Conservation (phyloP, 2,329 filamentous ascomycete species). For the Xylaria sp. region DNA sequence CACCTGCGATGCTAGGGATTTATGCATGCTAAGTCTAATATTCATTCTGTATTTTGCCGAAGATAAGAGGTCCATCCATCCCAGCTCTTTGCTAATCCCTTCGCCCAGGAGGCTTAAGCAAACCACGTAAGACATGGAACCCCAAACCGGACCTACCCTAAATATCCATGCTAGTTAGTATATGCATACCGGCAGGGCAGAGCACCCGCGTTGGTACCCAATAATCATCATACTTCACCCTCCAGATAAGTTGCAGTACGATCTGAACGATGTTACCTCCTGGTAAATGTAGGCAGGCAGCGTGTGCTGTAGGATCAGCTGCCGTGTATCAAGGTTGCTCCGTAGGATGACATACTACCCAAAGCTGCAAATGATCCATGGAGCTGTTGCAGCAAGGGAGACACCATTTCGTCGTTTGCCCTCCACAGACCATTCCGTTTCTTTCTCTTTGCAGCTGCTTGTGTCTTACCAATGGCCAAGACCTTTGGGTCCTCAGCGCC, state of each 20-base stretch:
- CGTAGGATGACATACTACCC: slow-evolving; percentile 1
- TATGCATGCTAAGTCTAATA: not conserved
- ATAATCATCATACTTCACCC: slow-evolving; percentile 6
- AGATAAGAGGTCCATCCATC: not conserved
- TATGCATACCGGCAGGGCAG: slow-evolving; percentile 31
- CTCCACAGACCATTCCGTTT: slow-evolving; percentile 34
- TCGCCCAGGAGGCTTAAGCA: not conserved
- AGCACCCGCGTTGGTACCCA: slow-evolving; percentile 26
- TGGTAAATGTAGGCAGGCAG: not conserved
- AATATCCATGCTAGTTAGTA: not conserved
- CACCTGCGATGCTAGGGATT: not conserved
- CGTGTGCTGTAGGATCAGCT: not conserved
- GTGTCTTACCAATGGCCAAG: slow-evolving; percentile 28
- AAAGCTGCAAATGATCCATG: slow-evolving; percentile 1
- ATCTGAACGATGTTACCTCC: not conserved
- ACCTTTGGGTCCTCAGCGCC: slow-evolving; percentile 24
- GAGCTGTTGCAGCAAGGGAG: no score
- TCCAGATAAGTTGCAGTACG: not conserved
- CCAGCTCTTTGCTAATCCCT: not conserved
- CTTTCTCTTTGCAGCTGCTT: slow-evolving; percentile 40
- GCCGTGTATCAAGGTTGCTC: slow-evolving; percentile 11
- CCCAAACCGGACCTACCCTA: slow-evolving; percentile 31
- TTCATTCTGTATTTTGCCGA: not conserved
- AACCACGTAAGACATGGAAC: not conserved
- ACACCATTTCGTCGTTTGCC: no score